Evolutionary conservation across 1,284 basidiomycete genomes (phyloP).

Genomic region (Cutaneotrichosporon sp.): DNA sequence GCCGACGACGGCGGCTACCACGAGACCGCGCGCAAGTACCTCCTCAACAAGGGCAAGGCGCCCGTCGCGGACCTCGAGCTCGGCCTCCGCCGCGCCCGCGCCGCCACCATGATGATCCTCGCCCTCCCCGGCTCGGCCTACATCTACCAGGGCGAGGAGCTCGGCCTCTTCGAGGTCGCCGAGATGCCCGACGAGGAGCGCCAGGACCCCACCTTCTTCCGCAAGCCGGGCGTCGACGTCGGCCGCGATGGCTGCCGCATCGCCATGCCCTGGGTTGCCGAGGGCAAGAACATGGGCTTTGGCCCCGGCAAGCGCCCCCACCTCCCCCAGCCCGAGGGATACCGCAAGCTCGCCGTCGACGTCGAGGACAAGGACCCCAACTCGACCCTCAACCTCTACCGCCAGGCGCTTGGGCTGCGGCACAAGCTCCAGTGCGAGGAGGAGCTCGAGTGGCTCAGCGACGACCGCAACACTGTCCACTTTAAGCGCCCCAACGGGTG

Average conservation of each 20-base stretch:
- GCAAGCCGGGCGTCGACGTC: conserved; percentile 35
- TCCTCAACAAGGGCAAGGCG: conserved; percentile 24
- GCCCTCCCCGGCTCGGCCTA: conserved; percentile 47
- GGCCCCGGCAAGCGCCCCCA: conserved; percentile 31
- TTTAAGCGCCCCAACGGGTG: conserved; percentile 46
- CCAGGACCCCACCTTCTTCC: conserved; percentile 48
- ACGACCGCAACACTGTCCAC: conserved; percentile 29
- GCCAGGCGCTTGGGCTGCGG: conserved; percentile 32
- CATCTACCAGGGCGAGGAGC: conserved; percentile 50
- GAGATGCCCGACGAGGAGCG: conserved; percentile 36
- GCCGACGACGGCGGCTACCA: conserved; percentile 23
- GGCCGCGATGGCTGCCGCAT: conserved; percentile 49
- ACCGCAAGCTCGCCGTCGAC: conserved; percentile 35
- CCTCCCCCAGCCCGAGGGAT: conserved; percentile 38
- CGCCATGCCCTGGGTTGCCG: conserved; percentile 30
- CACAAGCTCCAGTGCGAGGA: conserved; percentile 35
- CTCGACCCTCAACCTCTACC: conserved; percentile 43
- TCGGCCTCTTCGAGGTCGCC: conserved; percentile 44
- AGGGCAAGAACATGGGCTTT: conserved; percentile 36
- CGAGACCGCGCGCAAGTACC: conserved; percentile 27
- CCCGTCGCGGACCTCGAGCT: conserved; percentile 27
- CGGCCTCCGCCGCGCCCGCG: conserved; percentile 36
- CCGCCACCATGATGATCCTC: conserved; percentile 43
- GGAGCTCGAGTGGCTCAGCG: conserved; percentile 39
- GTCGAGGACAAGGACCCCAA: conserved; percentile 31